These are phyloP conservation scores for Diatrype stigma DNA, from an alignment of 2,329 filamentous ascomycete species.

Conservation along the genomic window DNA sequence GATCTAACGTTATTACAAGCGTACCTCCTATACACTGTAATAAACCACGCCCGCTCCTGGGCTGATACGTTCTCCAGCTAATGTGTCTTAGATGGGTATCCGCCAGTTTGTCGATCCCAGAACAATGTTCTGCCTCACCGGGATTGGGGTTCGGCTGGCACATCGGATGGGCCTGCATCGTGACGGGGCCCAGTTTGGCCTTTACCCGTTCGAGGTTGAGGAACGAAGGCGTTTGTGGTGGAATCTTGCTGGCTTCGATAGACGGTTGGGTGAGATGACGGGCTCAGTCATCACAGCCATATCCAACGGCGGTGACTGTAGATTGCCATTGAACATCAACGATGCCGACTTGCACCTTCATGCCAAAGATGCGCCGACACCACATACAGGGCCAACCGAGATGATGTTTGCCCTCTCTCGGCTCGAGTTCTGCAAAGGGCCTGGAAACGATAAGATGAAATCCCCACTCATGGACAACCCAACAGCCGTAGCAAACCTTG, in stretches of 20 bases:
- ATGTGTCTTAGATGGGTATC: constrained; percentile 45
- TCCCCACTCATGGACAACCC: constrained; percentile 29
- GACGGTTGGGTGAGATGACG: constrained; percentile 63
- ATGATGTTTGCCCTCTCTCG: constrained; percentile 57
- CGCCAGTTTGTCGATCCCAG: constrained; percentile 57
- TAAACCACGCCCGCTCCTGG: constrained; percentile 14
- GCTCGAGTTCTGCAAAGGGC: constrained; percentile 53
- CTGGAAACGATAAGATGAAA: constrained; percentile 42
- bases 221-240: constrained; percentile 71
- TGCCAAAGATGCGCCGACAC: constrained; percentile 48
- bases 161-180: constrained; percentile 66
- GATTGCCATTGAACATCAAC: constrained; percentile 57
- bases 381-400: constrained; percentile 51
- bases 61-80: constrained; percentile 16
- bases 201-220: constrained; percentile 60
- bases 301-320: constrained; percentile 50
- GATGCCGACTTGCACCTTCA: constrained; percentile 56
- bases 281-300: constrained; percentile 54
- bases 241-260: constrained; percentile 65
- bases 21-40: constrained; percentile 62
- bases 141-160: constrained; percentile 62
- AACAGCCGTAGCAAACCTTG: constrained; percentile 42
- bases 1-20: constrained; percentile 65
- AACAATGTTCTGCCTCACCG: constrained; percentile 57
- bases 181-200: constrained; percentile 49